Evolutionary conservation across 306 rosid genomes (phyloP).

Genomic region (Prunus dulcis): DNA sequence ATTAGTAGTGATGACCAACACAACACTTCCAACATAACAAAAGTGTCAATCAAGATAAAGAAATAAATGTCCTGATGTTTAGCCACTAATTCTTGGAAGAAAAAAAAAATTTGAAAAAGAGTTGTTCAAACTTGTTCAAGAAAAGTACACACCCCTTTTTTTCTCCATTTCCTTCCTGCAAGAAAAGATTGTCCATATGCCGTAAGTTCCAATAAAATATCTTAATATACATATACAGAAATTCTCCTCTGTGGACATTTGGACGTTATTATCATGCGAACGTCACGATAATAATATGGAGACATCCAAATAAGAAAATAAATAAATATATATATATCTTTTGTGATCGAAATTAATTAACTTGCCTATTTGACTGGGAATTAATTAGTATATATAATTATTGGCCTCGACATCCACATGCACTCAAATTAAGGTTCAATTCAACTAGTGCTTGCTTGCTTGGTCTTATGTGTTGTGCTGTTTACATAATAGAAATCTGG

Average conservation of each 20-base stretch:
- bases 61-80: not conserved
- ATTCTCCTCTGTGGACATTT: fast-evolving
- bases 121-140: not conserved
- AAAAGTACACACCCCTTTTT: not conserved
- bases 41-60: not conserved
- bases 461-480: not conserved
- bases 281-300: too few relatives aligned
- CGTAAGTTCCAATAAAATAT: too few relatives aligned
- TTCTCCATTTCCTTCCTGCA: not conserved
- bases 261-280: fast-evolving
- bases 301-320: too few relatives aligned
- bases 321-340: too few relatives aligned
- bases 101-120: not conserved
- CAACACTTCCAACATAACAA: not conserved
- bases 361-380: not conserved
- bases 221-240: too few relatives aligned
- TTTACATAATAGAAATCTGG: not conserved
- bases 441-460: too few relatives aligned
- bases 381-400: not conserved
- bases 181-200: not conserved
- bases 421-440: not conserved
- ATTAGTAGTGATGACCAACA: not conserved
- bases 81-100: not conserved
- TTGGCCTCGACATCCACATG: not conserved
- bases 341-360: not conserved